Conservation (phyloP, 495 filamentous ascomycete genomes). For the Penicillium lagena region DNA sequence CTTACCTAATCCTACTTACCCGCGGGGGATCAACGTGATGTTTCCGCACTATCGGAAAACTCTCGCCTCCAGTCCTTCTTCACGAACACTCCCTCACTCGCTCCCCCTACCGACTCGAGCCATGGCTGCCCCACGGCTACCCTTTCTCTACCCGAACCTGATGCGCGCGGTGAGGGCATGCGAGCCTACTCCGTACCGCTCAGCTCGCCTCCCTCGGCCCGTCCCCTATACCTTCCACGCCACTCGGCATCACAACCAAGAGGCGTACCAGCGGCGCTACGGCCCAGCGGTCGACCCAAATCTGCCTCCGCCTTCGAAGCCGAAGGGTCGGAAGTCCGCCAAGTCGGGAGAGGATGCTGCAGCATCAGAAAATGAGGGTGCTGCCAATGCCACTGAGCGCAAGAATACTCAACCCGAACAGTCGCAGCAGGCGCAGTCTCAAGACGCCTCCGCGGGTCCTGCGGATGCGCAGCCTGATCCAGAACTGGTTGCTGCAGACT, state of each 20-base stretch:
- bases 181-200: constrained; percentile 25
- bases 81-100: constrained; percentile 5
- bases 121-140: constrained; percentile 65
- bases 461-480: neutral
- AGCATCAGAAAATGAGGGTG: constrained; percentile 11
- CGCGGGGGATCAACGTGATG: constrained; percentile 31
- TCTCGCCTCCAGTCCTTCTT: constrained; percentile 5
- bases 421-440: neutral
- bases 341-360: constrained; percentile 2
- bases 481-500: constrained; percentile 9
- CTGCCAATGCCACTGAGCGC: constrained; percentile 5
- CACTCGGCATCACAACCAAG: constrained; percentile 31
- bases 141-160: constrained; percentile 70
- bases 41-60: constrained; percentile 17
- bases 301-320: constrained; percentile 27
- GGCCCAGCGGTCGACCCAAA: constrained; percentile 43
- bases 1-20: constrained; percentile 15
- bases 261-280: constrained; percentile 44
- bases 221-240: constrained; percentile 27
- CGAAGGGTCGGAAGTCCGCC: neutral
- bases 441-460: neutral
- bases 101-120: constrained; percentile 1
- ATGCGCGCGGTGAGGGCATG: constrained; percentile 40
- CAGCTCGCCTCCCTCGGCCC: constrained; percentile 18
- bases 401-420: constrained; percentile 6